Evolutionary conservation across 2,329 filamentous ascomycete species (phyloP), one percentile per base, ranked within the genome.

Genomic region (Penicillium brasilianum): DNA sequence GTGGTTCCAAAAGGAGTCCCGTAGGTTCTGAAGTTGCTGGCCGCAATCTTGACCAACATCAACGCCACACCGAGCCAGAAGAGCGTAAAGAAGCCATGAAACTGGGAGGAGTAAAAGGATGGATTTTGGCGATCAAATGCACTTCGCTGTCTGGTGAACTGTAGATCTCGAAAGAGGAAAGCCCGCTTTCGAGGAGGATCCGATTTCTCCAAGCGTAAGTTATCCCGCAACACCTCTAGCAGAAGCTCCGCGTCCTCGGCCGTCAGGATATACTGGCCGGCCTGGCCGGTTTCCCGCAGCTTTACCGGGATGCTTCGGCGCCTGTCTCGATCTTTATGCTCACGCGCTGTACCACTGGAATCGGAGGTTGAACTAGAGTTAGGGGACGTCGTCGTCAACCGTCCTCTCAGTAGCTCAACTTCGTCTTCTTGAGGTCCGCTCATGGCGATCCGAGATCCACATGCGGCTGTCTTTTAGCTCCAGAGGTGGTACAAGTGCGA

Each of bases 21-120:
- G 66, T 89, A 84, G n/a, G 81, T 79, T 62, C 83, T 82, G 82
- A 87, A 92, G 70, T 93, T 93, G 43, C 86, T 82, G 34, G 86
- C 85, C 0, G 84, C 88, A 51, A 91, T 87, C 71, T 87, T 87
- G 36, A 90, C 70, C 60, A 92, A 84, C 67, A 90, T 83, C 46
- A 93, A 73, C 7, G 84, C 83, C 63, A 92, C 87, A 9, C 84
- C 83, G 4, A 69, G 58, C 73, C 91, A 93, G 74, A 92, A 92
- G 0, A 94, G 80, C 0, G 88, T 90, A 70, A 91, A 93, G 78
- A 93, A 93, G 32, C 91, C 91, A 72, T 90, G 87, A 69, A 93
- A 93, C 0, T 88, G 88, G 44, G 87, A 91, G 51, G 88, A 87
- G 3, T 85, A 83, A 1, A 86, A 85, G 1, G 79, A 78, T 5